Evolutionary conservation across 768 basidiomycete genomes (phyloP).

Genomic region (Brasilioporus rufonigricans): DNA sequence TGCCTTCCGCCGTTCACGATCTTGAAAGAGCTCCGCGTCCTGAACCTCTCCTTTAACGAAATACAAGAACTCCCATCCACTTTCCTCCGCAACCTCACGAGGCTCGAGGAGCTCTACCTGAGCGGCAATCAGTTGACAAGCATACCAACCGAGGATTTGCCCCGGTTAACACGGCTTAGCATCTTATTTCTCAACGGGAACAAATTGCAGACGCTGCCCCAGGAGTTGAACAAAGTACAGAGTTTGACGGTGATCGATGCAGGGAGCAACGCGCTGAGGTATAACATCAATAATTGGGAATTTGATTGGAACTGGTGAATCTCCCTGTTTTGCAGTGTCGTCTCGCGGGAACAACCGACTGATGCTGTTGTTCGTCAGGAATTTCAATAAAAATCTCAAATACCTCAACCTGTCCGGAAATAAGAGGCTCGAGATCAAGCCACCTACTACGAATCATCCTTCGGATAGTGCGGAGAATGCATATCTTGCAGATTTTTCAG

Average conservation of each 20-base stretch:
- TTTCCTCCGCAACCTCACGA: constrained; percentile 68
- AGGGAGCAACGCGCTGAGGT: constrained; percentile 90
- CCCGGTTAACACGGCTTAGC: constrained; percentile 60
- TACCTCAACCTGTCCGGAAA: constrained; percentile 98
- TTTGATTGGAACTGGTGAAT: constrained; percentile 99
- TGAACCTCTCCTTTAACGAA: constrained; percentile 95
- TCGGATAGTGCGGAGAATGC: constrained; percentile 21
- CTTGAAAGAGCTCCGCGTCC: constrained; percentile 70
- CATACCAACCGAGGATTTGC: constrained; percentile 87
- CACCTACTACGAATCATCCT: constrained; percentile 35
- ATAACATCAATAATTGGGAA: constrained; percentile 97
- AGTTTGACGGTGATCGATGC: constrained; percentile 83
- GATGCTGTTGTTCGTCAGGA: constrained; percentile 51
- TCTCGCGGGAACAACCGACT: background rate
- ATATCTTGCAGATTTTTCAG: constrained; percentile 77
- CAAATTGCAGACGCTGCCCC: constrained; percentile 86
- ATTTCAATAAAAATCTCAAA: constrained; percentile 89
- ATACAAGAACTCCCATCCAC: constrained; percentile 81
- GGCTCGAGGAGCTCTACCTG: constrained; percentile 84
- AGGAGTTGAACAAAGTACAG: constrained; percentile 82
- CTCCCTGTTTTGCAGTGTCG: background rate
- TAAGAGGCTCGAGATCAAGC: constrained; percentile 93
- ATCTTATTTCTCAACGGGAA: constrained; percentile 93
- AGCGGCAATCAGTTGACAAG: constrained; percentile 93
- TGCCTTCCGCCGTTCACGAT: constrained; percentile 70